phyloP scores from a whole-genome alignment of 257 asterid genomes.

The Nicotiana sylvestris region DNA sequence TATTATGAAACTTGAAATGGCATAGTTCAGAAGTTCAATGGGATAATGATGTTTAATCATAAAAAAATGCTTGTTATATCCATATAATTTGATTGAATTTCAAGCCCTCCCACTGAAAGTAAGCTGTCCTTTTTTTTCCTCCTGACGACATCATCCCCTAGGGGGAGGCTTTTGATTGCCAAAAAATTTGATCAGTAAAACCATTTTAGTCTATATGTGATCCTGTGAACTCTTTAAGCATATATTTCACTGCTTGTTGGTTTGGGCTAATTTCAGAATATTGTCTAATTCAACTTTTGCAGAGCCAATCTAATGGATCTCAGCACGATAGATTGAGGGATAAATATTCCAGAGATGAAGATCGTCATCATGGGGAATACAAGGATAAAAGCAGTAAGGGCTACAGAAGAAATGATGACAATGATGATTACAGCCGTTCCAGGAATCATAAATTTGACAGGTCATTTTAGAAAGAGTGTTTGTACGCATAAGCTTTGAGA shows the following conservation, averaged over 20 bases:
- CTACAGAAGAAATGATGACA: slow-evolving; percentile 37
- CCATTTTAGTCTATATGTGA: slow-evolving; percentile 10
- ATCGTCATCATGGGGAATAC: neutral
- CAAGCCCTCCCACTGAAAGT: neutral
- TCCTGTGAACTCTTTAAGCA: neutral
- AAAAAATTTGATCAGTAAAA: neutral
- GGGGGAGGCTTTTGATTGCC: neutral
- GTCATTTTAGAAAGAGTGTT: slow-evolving; percentile 20
- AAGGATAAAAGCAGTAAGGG: slow-evolving; percentile 21
- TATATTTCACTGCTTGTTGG: slow-evolving; percentile 1
- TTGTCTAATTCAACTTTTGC: slow-evolving; percentile 14
- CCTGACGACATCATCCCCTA: neutral
- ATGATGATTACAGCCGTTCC: slow-evolving; percentile 40
- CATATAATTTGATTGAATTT: neutral
- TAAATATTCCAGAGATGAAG: slow-evolving; percentile 24
- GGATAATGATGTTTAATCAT: neutral
- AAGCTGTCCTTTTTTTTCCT: neutral
- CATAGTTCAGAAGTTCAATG: neutral
- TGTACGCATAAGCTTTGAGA: slow-evolving; percentile 1
- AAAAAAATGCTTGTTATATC: neutral
- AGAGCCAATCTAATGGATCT: slow-evolving; percentile 31
- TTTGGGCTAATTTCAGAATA: slow-evolving; percentile 7
- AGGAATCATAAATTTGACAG: slow-evolving; percentile 45
- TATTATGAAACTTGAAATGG: neutral
- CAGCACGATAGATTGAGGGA: slow-evolving; percentile 33